phyloP scores from a whole-genome alignment of 176 grass and related monocot genomes.

The Calamus simplicifolius region DNA sequence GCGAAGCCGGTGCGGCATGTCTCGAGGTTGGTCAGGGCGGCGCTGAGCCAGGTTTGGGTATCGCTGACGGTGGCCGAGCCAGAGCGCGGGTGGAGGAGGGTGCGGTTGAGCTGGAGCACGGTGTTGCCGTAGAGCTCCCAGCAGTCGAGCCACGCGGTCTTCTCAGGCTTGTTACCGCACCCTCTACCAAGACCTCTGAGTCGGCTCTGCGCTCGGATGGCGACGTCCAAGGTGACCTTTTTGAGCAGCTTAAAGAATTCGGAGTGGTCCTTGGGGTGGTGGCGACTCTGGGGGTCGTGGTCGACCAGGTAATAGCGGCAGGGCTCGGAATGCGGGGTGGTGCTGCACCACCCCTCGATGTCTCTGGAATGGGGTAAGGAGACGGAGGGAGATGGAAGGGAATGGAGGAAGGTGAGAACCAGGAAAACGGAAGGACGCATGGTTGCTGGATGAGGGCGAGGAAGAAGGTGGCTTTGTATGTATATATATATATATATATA shows the following conservation, averaged over 20 bases:
- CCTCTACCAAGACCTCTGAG: constrained; percentile 13
- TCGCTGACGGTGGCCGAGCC: constrained; percentile 4
- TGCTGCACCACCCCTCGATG: constrained; percentile 31
- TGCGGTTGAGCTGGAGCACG: constrained; percentile 34
- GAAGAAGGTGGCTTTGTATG: no score
- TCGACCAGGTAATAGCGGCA: constrained; percentile 28
- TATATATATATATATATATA: no score
- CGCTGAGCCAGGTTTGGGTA: constrained; percentile 41
- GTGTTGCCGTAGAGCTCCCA: constrained; percentile 38
- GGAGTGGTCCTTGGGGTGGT: constrained; percentile 8
- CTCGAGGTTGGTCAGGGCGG: constrained; percentile 32
- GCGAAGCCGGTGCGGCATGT: constrained; percentile 32
- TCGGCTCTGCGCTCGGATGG: constrained; percentile 23
- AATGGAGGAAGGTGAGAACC: neutral
- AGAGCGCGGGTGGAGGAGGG: constrained; percentile 4
- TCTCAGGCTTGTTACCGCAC: constrained; percentile 14
- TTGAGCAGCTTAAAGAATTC: constrained; percentile 25
- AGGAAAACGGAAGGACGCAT: constrained; percentile 4
- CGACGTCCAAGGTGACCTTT: constrained; percentile 17
- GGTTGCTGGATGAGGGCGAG: no score
- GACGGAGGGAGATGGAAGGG: neutral
- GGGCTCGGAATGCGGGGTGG: constrained; percentile 25
- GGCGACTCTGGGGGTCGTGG: neutral
- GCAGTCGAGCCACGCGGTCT: constrained; percentile 30
- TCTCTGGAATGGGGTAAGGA: neutral